Evolutionary conservation across 169 alveolate genomes (phyloP).

Genomic region (Cystoisospora suis): DNA sequence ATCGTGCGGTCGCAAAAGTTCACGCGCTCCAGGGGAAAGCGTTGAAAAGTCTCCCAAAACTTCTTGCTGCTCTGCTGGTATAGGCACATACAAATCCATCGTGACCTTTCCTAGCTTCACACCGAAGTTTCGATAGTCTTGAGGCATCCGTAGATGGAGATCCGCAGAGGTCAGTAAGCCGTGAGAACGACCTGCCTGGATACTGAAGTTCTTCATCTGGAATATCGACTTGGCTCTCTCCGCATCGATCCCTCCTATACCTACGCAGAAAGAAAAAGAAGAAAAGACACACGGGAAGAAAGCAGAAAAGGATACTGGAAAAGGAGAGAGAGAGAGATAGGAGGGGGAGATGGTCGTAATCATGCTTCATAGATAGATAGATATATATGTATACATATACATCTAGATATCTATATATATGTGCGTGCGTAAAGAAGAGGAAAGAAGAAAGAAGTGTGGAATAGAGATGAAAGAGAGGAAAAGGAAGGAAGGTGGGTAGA

Average conservation of each 20-base stretch:
- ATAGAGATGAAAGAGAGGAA: too few species aligned
- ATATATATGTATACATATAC: neutral
- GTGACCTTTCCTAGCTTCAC: slow-evolving; percentile 35
- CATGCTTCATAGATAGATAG: neutral
- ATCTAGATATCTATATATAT: neutral
- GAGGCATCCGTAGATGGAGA: slow-evolving; percentile 13
- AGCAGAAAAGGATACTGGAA: neutral
- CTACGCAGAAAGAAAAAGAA: neutral
- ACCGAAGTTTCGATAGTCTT: neutral
- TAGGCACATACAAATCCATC: slow-evolving; percentile 23
- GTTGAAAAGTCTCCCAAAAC: neutral
- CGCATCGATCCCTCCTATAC: slow-evolving; percentile 20
- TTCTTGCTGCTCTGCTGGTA: neutral
- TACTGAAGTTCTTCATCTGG: slow-evolving; percentile 6
- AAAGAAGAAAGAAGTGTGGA: too few species aligned
- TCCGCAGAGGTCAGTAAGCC: slow-evolving; percentile 20
- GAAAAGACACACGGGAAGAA: neutral
- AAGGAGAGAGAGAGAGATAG: neutral
- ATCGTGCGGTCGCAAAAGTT: slow-evolving; percentile 14
- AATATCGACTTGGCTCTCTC: neutral
- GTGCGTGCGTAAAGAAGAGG: neutral
- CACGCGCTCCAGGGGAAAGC: neutral
- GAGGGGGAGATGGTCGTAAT: neutral
- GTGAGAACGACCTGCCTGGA: slow-evolving; percentile 13
- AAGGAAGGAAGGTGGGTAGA: too few species aligned